These are phyloP conservation scores for Lactifluus hygrophoroides DNA, from an alignment of 768 basidiomycete genomes.

Conservation along the genomic window DNA sequence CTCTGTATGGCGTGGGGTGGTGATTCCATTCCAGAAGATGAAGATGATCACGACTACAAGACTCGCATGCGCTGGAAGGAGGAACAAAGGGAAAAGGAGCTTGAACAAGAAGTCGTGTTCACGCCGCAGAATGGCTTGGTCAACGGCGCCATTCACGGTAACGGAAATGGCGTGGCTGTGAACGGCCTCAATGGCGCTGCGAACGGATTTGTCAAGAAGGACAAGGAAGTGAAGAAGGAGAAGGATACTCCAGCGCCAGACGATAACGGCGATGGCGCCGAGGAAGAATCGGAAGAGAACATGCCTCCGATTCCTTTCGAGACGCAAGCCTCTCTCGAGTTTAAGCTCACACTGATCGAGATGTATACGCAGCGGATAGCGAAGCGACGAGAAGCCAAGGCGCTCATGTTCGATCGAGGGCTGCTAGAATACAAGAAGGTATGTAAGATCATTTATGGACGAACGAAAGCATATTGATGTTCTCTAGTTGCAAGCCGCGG, in stretches of 20 bases:
- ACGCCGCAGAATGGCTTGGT: constrained; percentile 14
- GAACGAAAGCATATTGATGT: constrained; percentile 14
- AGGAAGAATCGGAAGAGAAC: constrained; percentile 53
- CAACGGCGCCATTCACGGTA: constrained; percentile 28
- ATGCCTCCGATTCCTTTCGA: constrained; percentile 74
- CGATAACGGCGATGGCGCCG: constrained; percentile 41
- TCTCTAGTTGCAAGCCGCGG: constrained; percentile 74
- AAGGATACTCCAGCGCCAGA: constrained; percentile 18
- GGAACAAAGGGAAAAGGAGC: constrained; percentile 28
- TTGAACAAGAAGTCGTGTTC: constrained; percentile 23
- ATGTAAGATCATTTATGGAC: constrained; percentile 19
- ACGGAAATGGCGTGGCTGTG: constrained; percentile 24
- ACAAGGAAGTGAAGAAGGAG: constrained; percentile 35
- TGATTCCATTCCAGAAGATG: constrained; percentile 69
- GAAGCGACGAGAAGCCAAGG: constrained; percentile 77
- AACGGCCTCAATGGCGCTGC: constrained; percentile 31
- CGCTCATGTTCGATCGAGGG: constrained; percentile 85
- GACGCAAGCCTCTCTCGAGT: constrained; percentile 69
- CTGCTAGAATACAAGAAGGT: constrained; percentile 94
- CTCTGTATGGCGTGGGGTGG: constrained; percentile 82
- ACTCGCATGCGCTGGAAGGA: constrained; percentile 37
- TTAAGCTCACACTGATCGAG: constrained; percentile 85
- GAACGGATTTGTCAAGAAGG: constrained; percentile 29
- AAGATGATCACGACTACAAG: constrained; percentile 65
- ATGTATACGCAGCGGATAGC: constrained; percentile 87